These are phyloP conservation scores for Gossypium rotundifolium DNA, from an alignment of 345 rosid species.

Conservation along the genomic window DNA sequence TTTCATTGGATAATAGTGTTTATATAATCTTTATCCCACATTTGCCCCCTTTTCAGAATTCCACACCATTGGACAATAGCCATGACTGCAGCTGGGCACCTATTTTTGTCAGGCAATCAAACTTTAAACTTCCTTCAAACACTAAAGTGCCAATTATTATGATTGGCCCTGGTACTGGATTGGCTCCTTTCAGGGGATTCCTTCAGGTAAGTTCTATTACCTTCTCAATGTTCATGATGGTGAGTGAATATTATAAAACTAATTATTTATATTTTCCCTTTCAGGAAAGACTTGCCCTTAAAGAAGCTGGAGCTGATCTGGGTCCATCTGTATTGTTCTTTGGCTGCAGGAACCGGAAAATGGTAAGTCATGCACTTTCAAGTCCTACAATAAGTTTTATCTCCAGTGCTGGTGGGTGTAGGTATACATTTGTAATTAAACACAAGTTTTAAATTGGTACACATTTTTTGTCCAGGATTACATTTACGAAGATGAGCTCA, in stretches of 20 bases:
- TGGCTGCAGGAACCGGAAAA: constrained; percentile 87
- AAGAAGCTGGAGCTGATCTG: constrained; percentile 70
- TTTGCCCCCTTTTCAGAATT: constrained; percentile 34
- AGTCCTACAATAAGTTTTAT: not conserved
- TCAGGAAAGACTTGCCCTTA: constrained; percentile 73
- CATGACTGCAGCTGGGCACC: constrained; percentile 77
- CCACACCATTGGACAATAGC: constrained; percentile 62
- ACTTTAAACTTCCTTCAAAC: constrained; percentile 84
- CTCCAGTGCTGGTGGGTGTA: not conserved
- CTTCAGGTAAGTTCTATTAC: constrained; percentile 52
- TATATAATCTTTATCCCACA: not conserved
- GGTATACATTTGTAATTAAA: not conserved
- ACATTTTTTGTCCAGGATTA: constrained; percentile 45
- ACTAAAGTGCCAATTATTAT: constrained; percentile 73
- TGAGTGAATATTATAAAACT: not conserved
- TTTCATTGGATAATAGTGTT: not conserved
- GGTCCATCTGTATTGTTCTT: constrained; percentile 81
- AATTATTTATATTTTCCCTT: constrained; percentile 9
- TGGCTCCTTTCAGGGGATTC: constrained; percentile 99
- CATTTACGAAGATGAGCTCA: constrained; percentile 85
- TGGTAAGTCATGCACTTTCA: constrained; percentile 34
- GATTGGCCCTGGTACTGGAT: constrained; percentile 46
- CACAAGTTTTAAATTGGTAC: constrained; percentile 3
- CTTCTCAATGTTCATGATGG: not conserved
- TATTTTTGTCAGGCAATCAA: constrained; percentile 80